Evolutionary conservation across 805 yeast genomes (phyloP).

Genomic region (Pichia heedii): DNA sequence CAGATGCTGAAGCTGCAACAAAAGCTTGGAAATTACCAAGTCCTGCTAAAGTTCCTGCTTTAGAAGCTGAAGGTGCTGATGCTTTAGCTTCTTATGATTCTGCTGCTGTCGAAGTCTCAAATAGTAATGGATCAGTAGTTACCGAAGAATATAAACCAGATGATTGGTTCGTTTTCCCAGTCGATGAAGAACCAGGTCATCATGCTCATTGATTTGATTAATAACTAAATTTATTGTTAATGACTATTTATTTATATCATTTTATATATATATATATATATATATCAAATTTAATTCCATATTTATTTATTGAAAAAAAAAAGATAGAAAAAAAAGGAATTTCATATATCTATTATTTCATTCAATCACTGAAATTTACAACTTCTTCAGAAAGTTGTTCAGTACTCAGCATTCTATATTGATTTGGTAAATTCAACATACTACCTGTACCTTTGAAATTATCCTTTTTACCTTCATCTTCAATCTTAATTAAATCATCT

Average conservation of each 20-base stretch:
- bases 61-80: slow-evolving; percentile 58
- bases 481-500: slow-evolving; percentile 3
- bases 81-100: slow-evolving; percentile 62
- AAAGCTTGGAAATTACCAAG: slow-evolving; percentile 77
- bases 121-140: slow-evolving; percentile 34
- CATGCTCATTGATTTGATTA: slow-evolving; percentile 17
- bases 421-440: not conserved
- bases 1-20: slow-evolving; percentile 71
- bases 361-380: slow-evolving; percentile 17
- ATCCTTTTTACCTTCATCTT: not conserved
- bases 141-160: slow-evolving; percentile 41
- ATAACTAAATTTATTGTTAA: too few species aligned
- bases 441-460: not conserved
- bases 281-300: not conserved
- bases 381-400: slow-evolving; percentile 19
- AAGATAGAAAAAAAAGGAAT: not conserved
- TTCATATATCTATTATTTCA: not conserved
- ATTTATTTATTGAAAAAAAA: not conserved
- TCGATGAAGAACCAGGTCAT: slow-evolving; percentile 39
- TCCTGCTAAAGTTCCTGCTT: slow-evolving; percentile 65
- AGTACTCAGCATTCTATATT: slow-evolving; percentile 11
- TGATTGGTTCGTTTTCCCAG: slow-evolving; percentile 78
- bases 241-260: not conserved
- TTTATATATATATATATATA: not conserved
- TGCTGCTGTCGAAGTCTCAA: slow-evolving; percentile 65